Percentiles rank a stretch among this genome's conserved stretches.
phyloP scores from a whole-genome alignment of 805 yeast species.

The Zygosaccharomyces siamensis region DNA sequence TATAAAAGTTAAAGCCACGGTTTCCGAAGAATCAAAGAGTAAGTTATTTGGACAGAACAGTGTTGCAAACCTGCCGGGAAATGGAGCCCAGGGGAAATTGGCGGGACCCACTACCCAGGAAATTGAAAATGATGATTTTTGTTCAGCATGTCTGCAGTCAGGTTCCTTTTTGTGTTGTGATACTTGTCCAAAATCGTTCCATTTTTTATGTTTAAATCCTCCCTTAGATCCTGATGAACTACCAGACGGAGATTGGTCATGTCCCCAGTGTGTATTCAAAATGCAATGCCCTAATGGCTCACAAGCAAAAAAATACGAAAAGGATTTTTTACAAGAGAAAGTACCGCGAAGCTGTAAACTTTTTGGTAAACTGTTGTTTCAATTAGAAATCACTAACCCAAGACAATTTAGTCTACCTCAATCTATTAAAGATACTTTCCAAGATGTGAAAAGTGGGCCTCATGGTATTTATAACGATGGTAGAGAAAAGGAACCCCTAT shows the following conservation, averaged over 20 bases:
- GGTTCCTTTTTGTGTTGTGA: conserved; percentile 94
- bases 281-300: conserved; percentile 29
- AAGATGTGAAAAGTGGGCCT: conserved; percentile 61
- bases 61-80: conserved; percentile 19
- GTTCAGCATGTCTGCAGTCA: conserved; percentile 83
- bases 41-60: conserved; percentile 44
- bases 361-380: conserved; percentile 55
- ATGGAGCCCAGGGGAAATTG: conserved; percentile 13
- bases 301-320: conserved; percentile 22
- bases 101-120: conserved; percentile 32
- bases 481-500: conserved; percentile 42
- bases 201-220: conserved; percentile 86
- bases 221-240: conserved; percentile 69
- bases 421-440: conserved; percentile 62
- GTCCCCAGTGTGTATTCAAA: conserved; percentile 64
- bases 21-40: conserved; percentile 28
- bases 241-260: conserved; percentile 89
- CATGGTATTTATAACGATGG: conserved; percentile 69
- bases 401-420: conserved; percentile 63
- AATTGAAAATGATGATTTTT: conserved; percentile 73
- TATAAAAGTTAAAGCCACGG: conserved; percentile 17
- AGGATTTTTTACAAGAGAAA: conserved; percentile 15
- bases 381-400: conserved; percentile 58
- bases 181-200: conserved; percentile 86
- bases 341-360: conserved; percentile 27